Evolutionary conservation across 2,329 filamentous ascomycete genomes (phyloP).

Genomic region (Fonsecaea nubica): DNA sequence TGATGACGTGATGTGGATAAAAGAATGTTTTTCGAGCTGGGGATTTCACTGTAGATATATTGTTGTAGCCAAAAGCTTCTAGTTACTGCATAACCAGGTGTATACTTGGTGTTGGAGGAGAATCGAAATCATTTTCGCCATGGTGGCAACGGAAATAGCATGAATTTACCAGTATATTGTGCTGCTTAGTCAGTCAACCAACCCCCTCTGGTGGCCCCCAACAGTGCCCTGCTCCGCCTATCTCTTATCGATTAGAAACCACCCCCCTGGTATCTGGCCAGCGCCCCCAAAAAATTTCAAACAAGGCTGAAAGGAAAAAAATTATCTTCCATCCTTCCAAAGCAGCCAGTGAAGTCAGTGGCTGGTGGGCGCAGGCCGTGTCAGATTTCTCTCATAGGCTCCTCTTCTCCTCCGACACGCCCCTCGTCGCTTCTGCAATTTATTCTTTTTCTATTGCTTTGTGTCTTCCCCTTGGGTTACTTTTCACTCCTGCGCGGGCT

Average conservation of each 20-base stretch:
- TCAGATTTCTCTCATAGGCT: conserved; percentile 27
- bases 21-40: not conserved
- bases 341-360: conserved; percentile 9
- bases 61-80: not conserved
- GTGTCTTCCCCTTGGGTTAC: not conserved
- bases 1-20: not conserved
- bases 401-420: not conserved
- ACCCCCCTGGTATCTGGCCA: not conserved
- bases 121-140: not conserved
- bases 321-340: conserved; percentile 7
- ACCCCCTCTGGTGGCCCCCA: no score
- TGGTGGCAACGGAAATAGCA: not conserved
- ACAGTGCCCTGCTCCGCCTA: not conserved
- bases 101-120: not conserved
- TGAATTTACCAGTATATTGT: not conserved
- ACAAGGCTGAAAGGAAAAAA: conserved; percentile 28
- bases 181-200: conserved; percentile 10
- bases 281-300: conserved; percentile 23
- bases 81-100: not conserved
- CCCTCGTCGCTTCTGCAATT: conserved; percentile 6
- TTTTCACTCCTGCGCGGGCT: conserved; percentile 16
- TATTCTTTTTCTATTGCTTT: conserved; percentile 13
- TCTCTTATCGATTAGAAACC: conserved; percentile 23
- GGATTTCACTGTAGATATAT: conserved; percentile 5
- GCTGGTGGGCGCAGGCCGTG: conserved; percentile 27